Conservation (phyloP, 2,329 filamentous ascomycete species). For the Cryphonectria naterciae region DNA sequence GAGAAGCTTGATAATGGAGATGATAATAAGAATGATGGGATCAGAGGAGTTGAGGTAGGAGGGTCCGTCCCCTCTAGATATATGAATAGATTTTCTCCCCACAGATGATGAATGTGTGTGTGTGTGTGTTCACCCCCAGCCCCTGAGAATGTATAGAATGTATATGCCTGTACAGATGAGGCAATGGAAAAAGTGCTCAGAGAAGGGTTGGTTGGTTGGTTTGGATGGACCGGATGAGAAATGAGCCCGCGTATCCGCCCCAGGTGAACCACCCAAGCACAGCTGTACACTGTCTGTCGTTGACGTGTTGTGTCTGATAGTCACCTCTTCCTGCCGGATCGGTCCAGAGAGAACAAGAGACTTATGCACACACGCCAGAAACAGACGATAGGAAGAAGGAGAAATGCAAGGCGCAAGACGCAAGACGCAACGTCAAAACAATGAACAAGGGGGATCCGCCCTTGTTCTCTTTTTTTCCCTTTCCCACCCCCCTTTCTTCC, state of each 20-base stretch:
- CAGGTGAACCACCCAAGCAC: slow-evolving; percentile 9
- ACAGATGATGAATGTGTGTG: not conserved
- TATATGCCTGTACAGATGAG: not conserved
- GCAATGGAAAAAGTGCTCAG: slow-evolving; percentile 15
- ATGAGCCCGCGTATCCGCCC: slow-evolving; percentile 17
- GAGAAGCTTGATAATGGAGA: not conserved
- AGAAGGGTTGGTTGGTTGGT: not conserved
- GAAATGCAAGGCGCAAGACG: not conserved
- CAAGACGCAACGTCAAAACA: slow-evolving; percentile 11
- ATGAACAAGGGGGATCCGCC: slow-evolving; percentile 2
- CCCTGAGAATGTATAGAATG: slow-evolving; percentile 7
- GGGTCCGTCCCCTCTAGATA: slow-evolving; percentile 24
- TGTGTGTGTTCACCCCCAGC: slow-evolving; percentile 3
- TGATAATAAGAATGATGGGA: not conserved
- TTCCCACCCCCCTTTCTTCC: not conserved
- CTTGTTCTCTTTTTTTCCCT: slow-evolving; percentile 2
- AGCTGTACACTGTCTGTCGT: not conserved
- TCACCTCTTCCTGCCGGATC: slow-evolving; percentile 23
- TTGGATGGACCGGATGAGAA: slow-evolving; percentile 21
- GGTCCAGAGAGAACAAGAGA: slow-evolving; percentile 19
- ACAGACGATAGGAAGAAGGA: not conserved
- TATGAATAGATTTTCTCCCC: slow-evolving; percentile 17
- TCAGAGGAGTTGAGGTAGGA: not conserved
- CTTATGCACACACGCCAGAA: not conserved
- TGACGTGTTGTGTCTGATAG: slow-evolving; percentile 3